These are phyloP conservation scores for Termitomyces sp. DNA, from an alignment of 768 basidiomycete species.

Conservation along the genomic window DNA sequence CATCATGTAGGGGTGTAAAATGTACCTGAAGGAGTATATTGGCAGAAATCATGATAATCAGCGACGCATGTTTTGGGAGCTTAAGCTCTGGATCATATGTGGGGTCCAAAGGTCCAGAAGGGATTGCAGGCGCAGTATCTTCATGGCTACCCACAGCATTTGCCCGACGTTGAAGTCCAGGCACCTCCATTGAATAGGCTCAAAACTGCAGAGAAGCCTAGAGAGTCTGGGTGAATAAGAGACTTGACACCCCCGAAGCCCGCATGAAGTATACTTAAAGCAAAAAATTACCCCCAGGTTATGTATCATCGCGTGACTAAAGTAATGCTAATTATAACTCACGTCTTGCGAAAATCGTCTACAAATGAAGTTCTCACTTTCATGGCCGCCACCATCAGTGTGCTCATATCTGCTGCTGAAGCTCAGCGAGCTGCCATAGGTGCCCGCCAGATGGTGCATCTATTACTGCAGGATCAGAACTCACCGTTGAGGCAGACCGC, in stretches of 20 bases:
- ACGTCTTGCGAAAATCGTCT: not conserved
- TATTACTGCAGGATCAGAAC: conserved; percentile 30
- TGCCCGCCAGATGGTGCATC: conserved; percentile 30
- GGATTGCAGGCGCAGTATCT: not conserved
- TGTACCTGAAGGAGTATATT: conserved; percentile 27
- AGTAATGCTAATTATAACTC: too few species aligned
- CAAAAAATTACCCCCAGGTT: too few species aligned
- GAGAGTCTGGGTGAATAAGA: not conserved
- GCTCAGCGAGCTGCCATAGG: conserved; percentile 40
- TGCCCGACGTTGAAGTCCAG: not conserved
- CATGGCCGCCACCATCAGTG: not conserved
- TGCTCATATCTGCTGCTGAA: conserved; percentile 28
- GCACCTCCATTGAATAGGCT: not conserved
- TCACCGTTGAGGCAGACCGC: conserved; percentile 44
- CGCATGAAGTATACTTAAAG: too few species aligned
- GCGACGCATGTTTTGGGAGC: conserved; percentile 42
- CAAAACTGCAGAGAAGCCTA: not conserved
- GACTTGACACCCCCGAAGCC: too few species aligned
- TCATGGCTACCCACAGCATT: not conserved
- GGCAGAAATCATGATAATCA: conserved; percentile 40
- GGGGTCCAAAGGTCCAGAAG: not conserved
- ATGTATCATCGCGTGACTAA: too few species aligned
- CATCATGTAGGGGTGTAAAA: not conserved
- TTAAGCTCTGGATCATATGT: conserved; percentile 34
- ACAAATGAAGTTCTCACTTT: not conserved